Percentiles rank a stretch among this genome's conserved stretches.
phyloP scores from a whole-genome alignment of 2,329 filamentous ascomycete genomes.

The Coniochaeta ligniaria region DNA sequence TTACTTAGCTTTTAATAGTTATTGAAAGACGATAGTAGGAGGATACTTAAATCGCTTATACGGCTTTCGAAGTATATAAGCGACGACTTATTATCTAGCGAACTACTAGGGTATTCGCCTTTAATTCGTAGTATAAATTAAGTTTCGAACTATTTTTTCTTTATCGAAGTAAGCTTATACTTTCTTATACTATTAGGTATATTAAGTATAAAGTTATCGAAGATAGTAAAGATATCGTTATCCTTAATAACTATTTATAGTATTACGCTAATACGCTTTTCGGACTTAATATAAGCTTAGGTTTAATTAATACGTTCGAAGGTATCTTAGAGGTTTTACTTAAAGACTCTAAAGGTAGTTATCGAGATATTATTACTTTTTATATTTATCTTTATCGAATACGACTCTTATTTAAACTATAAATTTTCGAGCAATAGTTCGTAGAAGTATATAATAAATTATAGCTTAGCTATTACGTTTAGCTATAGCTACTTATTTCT shows the following conservation, averaged over 20 bases:
- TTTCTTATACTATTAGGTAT: slow-evolving; percentile 43
- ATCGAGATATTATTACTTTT: slow-evolving; percentile 68
- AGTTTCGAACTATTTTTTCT: slow-evolving; percentile 32
- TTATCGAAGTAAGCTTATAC: slow-evolving; percentile 19
- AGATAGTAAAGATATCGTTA: slow-evolving; percentile 77
- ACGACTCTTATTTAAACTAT: slow-evolving; percentile 98
- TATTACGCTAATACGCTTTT: slow-evolving; percentile 55
- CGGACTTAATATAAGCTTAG: slow-evolving; percentile 49
- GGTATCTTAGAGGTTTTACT: slow-evolving; percentile 77
- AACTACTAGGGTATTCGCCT: slow-evolving; percentile 34
- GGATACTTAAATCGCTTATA: slow-evolving; percentile 26
- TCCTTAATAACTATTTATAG: slow-evolving; percentile 51
- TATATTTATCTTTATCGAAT: slow-evolving; percentile 86
- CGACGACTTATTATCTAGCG: slow-evolving; percentile 34
- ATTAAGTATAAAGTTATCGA: slow-evolving; percentile 62
- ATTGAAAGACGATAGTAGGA: slow-evolving; percentile 55
- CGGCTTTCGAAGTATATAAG: slow-evolving; percentile 29
- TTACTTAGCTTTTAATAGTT: slow-evolving; percentile 75
- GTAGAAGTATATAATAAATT: slow-evolving; percentile 80
- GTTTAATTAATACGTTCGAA: slow-evolving; percentile 67
- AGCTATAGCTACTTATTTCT: slow-evolving; percentile 55
- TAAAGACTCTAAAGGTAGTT: slow-evolving; percentile 68
- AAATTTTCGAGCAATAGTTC: slow-evolving; percentile 78
- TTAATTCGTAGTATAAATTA: slow-evolving; percentile 39
- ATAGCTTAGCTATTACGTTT: slow-evolving; percentile 74